Evolutionary conservation across 441 rosid species (phyloP).

Genomic region (Rhodomyrtus psidioides): DNA sequence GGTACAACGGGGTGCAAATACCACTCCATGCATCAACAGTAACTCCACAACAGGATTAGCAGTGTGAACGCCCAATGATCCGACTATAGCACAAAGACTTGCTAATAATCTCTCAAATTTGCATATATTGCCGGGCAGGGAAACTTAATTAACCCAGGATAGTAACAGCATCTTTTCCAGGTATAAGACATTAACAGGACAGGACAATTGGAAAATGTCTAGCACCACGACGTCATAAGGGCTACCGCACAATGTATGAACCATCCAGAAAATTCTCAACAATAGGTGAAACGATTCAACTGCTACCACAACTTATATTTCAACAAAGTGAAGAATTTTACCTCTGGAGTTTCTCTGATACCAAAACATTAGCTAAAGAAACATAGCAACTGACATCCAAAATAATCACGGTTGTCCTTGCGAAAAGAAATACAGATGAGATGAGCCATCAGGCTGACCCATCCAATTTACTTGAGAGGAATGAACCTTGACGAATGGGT

Average conservation of each 20-base stretch:
- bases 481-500: conserved; percentile 6
- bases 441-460: not conserved
- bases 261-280: not conserved
- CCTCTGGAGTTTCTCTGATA: not conserved
- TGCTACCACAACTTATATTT: not conserved
- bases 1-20: not conserved
- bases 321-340: not conserved
- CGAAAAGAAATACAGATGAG: not conserved
- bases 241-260: not conserved
- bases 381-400: not conserved
- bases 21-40: not conserved
- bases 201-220: not conserved
- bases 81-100: not conserved
- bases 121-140: not conserved
- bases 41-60: not conserved
- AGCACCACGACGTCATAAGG: not conserved
- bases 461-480: conserved; percentile 1
- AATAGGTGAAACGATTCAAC: not conserved
- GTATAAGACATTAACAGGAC: not conserved
- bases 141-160: not conserved
- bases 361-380: not conserved
- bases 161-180: not conserved
- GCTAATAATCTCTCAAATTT: not conserved
- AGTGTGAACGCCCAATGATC: not conserved
- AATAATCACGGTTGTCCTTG: not conserved